Evolutionary conservation across 108 stramenopile genomes (phyloP), one percentile per base, ranked within the genome.

Genomic region (Fragilaria crotonensis): DNA sequence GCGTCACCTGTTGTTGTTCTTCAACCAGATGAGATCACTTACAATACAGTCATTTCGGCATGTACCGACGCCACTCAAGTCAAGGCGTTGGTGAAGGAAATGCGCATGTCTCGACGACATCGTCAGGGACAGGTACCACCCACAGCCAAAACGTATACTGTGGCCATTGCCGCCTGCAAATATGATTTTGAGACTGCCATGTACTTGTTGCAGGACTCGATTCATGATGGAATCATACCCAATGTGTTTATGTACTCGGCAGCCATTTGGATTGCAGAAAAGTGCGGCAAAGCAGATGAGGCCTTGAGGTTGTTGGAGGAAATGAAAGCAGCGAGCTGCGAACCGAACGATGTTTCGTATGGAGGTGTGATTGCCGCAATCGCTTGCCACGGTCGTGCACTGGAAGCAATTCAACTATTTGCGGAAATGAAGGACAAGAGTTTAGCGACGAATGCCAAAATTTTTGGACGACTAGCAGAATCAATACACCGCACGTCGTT

Each of bases 201-300:
- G 28, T 33, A 36, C 26, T 65, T 83, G 14, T 32, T 88, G 5
- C 36, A 14, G 14, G 63, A 67, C n/a, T 51, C 65, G 33, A 36
- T 33, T 5, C 50, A 74, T 29, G 81, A 84, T 54, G 59, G 62
- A 25, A 52, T 80, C 5, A 33, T 60, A 28, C 79, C 81, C 0
- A 81, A 81, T 19, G 67, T 76, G 1, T 84, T 65, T 48, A 79
- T 88, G 58, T 88, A 82, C 59, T 77, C 81, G n/a, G 69, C 87
- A 2, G 68, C 80, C 17, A 88, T 88, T 4, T 84, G 83, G 87
- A 70, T 69, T 22, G 87, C 87, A n/a, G 83, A 77, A 59, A 55
- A 65, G 17, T 55, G 54, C 25, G 55, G 58, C 26, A 76, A 72
- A 2, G 60, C 77, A 50, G 52, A 61, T 31, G 29, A 50, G 1